These are phyloP conservation scores for Cladosporium sp. DNA, from an alignment of 2,329 filamentous ascomycete genomes.

Conservation along the genomic window DNA sequence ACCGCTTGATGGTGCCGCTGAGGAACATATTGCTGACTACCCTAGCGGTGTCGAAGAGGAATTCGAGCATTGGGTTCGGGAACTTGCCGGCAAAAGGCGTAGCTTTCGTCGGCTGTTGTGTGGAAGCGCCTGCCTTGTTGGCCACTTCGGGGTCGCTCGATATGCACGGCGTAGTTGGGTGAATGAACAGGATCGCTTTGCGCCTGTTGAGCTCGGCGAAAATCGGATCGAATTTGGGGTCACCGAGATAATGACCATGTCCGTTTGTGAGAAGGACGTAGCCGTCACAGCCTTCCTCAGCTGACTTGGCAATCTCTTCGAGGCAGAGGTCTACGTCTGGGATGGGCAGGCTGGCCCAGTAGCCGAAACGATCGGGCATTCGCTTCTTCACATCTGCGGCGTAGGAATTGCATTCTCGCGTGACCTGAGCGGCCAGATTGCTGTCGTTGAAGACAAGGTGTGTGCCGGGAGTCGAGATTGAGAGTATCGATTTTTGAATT, in stretches of 20 bases:
- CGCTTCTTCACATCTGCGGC: constrained; percentile 36
- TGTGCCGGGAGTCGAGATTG: constrained; percentile 52
- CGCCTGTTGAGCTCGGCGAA: constrained; percentile 47
- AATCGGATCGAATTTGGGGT: constrained; percentile 41
- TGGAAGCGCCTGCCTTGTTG: constrained; percentile 19
- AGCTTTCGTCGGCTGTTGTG: constrained; percentile 26
- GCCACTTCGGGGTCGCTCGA: constrained; percentile 19
- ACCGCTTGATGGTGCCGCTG: constrained; percentile 43
- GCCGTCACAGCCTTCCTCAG: constrained; percentile 47
- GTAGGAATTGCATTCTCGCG: constrained; percentile 40
- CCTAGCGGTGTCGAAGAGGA: constrained; percentile 52
- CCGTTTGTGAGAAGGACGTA: constrained; percentile 51
- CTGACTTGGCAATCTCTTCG: constrained; percentile 44
- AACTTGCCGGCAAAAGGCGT: constrained; percentile 35
- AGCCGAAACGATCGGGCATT: constrained; percentile 44
- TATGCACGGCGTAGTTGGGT: constrained; percentile 50
- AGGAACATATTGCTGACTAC: constrained; percentile 48
- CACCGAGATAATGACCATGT: constrained; percentile 51
- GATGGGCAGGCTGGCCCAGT: constrained; percentile 52
- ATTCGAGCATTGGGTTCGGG: constrained; percentile 47
- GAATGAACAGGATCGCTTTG: constrained; percentile 50
- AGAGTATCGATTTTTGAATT: constrained; percentile 52
- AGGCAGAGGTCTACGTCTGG: constrained; percentile 47
- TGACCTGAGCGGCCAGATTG: constrained; percentile 34
- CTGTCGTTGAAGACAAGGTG: constrained; percentile 41